phyloP scores from a whole-genome alignment of 2,329 filamentous ascomycete genomes.

The Huntiella abstrusa region DNA sequence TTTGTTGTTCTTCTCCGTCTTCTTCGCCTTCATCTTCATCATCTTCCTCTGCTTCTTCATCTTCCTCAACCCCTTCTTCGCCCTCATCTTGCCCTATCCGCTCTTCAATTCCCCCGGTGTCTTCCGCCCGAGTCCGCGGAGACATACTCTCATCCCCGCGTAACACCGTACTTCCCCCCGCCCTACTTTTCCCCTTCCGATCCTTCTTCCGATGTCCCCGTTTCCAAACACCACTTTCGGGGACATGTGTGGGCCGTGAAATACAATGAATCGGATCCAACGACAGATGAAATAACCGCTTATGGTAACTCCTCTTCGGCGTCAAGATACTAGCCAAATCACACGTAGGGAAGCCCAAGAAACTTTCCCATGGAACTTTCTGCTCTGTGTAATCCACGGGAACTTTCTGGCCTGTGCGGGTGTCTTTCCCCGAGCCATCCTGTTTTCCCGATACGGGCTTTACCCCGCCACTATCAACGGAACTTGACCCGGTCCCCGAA shows the following conservation, averaged over 20 bases:
- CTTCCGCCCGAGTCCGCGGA: constrained; percentile 5
- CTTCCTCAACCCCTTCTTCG: constrained; percentile 5
- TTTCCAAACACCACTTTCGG: constrained; percentile 54
- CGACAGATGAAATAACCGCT: constrained; percentile 63
- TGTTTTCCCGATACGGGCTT: too few species aligned
- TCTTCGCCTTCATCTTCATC: constrained; percentile 14
- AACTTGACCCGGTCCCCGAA: too few species aligned
- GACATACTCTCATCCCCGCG: constrained; percentile 8
- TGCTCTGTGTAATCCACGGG: constrained; percentile 33
- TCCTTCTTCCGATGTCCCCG: constrained; percentile 16
- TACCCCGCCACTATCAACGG: too few species aligned
- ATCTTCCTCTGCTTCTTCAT: constrained; percentile 14
- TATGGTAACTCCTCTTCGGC: constrained; percentile 58
- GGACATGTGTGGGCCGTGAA: constrained; percentile 67
- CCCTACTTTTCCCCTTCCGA: constrained; percentile 26
- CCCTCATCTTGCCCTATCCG: neutral
- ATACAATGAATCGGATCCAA: constrained; percentile 65
- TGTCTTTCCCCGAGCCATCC: neutral
- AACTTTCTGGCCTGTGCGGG: constrained; percentile 22
- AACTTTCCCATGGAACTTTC: constrained; percentile 48
- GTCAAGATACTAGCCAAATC: constrained; percentile 66
- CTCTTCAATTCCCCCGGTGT: too few species aligned
- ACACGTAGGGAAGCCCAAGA: constrained; percentile 55
- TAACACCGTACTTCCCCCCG: constrained; percentile 15
- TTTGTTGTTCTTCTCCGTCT: constrained; percentile 11